Conservation (phyloP, 768 basidiomycete genomes). For the Pilatotrama ljubarskyi region DNA sequence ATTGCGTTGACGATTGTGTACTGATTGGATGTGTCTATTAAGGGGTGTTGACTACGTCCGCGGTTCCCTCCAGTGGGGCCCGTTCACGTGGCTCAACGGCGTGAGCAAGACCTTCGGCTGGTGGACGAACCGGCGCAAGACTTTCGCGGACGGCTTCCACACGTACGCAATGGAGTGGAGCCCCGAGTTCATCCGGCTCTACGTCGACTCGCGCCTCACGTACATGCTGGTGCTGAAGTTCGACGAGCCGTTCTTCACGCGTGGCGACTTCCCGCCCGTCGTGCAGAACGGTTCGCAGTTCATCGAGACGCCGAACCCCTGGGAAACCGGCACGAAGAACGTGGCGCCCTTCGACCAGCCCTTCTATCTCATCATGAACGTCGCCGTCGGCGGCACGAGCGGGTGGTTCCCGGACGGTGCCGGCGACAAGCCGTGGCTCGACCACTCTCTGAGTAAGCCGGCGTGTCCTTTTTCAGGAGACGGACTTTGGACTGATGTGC, state of each 20-base stretch:
- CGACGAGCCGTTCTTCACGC: conserved; percentile 75
- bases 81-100: conserved; percentile 41
- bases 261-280: conserved; percentile 68
- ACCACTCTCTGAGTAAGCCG: conserved; percentile 50
- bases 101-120: conserved; percentile 74
- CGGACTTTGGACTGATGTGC: not conserved
- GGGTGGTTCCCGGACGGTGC: conserved; percentile 90
- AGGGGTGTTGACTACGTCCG: conserved; percentile 45
- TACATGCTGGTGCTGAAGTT: conserved; percentile 71
- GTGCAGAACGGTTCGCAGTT: conserved; percentile 61
- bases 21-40: conserved; percentile 11
- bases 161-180: conserved; percentile 87
- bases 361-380: conserved; percentile 84
- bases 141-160: conserved; percentile 73
- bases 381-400: conserved; percentile 85
- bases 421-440: conserved; percentile 79
- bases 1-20: not conserved
- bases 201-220: conserved; percentile 79
- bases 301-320: conserved; percentile 70
- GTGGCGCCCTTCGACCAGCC: conserved; percentile 83
- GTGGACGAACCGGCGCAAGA: conserved; percentile 65
- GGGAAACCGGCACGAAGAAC: conserved; percentile 63
- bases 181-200: conserved; percentile 77
- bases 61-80: conserved; percentile 52
- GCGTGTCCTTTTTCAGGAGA: not conserved